A percentile compares a stretch with the other conserved stretches of the same genome.
phyloP scores from a whole-genome alignment of 208 protist species.

The Leishmania braziliensis region DNA sequence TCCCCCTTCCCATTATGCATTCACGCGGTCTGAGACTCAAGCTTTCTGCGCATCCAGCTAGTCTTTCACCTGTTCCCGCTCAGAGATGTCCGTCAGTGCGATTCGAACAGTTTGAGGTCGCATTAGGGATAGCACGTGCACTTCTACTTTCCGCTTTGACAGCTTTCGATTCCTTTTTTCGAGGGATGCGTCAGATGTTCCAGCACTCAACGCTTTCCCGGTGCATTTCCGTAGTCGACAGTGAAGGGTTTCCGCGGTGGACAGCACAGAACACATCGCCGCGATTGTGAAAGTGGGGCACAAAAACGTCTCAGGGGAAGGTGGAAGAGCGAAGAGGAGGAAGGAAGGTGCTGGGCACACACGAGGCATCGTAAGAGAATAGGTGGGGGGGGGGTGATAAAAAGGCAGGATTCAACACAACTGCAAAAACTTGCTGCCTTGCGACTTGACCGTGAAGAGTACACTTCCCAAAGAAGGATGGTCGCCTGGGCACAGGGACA shows the following conservation, averaged over 20 bases:
- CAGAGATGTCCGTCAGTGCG: neutral
- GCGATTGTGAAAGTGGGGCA: neutral
- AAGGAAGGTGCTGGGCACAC: neutral
- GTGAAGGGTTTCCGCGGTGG: neutral
- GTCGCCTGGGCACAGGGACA: neutral
- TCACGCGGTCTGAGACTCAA: neutral
- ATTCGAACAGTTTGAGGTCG: neutral
- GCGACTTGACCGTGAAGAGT: neutral
- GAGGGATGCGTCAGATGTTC: neutral
- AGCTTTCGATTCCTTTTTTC: neutral
- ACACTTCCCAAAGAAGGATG: neutral
- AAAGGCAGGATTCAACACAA: neutral
- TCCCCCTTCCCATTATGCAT: neutral
- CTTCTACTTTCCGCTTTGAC: neutral
- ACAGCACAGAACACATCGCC: neutral
- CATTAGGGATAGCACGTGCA: neutral
- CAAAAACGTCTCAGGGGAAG: neutral
- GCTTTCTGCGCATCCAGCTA: neutral
- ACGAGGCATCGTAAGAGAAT: neutral
- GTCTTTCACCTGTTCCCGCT: neutral
- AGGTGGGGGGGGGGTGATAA: neutral
- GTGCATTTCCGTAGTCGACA: neutral
- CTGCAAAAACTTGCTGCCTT: neutral
- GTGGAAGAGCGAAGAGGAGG: too few relatives aligned
- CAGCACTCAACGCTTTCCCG: neutral